Base-by-base conservation (phyloP, 345 rosid genomes). In the Eutrema heterophyllum region DNA sequence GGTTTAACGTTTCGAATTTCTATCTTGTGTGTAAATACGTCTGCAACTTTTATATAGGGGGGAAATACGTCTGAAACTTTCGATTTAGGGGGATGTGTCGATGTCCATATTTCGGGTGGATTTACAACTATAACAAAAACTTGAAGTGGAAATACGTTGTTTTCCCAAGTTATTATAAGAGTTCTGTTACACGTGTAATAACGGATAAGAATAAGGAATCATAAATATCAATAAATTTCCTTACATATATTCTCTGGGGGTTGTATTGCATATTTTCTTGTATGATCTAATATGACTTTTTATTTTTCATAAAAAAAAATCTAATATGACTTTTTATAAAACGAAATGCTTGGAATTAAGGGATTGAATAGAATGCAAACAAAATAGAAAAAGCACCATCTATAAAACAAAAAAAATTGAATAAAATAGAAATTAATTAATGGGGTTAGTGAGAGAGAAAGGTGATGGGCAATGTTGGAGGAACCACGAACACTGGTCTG, bases 401-500 rank as follows among this genome's bases (percentile, higher is more conserved):
- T 26, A 55, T 29, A 35, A 73, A 44, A 18, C 11, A 21, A 0
- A 61, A 21, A 0, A 61, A 64, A 64, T 32, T 5, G 54, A 43
- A 64, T 16, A 55, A 36, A 9, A 26, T 8, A 62, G 30, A 43
- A 43, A 56, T 10, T 5, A 53, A 54, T 4, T n/a, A 54, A 55
- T 43, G 70, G 71, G 49, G 74, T 26, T 76, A 59, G 46, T 59
- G 78, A 74, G 32, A 69, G 70, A 62, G 57, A 70, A 50, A 30
- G 71, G 57, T 62, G 70, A 69, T 76, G 70, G 70, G 70, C 59
- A 53, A 76, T 76, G 79, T 76, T 69, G 68, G 75, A 69, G 59
- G 4, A 69, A 69, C 70, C 71, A 69, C 59, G 65, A 76, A 69
- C 79, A 69, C 27, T 76, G 70, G 70, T 76, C 44, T 15, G 35